phyloP scores from a whole-genome alignment of 2,329 filamentous ascomycete species.

The Capronia americana region DNA sequence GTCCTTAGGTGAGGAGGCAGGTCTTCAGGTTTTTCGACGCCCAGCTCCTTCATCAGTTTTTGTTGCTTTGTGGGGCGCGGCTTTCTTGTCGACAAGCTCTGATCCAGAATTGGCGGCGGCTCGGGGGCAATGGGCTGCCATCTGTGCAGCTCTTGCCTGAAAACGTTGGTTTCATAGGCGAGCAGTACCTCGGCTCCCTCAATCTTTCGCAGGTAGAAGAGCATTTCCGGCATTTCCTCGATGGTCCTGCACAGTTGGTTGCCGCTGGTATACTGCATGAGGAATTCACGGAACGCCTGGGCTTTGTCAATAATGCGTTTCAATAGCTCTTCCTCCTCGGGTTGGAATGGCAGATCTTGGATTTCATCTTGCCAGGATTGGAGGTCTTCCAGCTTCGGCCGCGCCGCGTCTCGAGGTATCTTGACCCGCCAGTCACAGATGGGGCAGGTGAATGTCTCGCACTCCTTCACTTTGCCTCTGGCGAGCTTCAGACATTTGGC shows the following conservation, averaged over 20 bases:
- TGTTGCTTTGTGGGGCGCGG: slow-evolving; percentile 95
- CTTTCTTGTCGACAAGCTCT: slow-evolving; percentile 90
- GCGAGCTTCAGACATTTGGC: slow-evolving; percentile 98
- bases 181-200: slow-evolving; percentile 95
- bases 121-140: slow-evolving; percentile 89
- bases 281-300: slow-evolving; percentile 80
- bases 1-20: slow-evolving; percentile 81
- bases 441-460: slow-evolving; percentile 97
- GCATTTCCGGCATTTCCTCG: slow-evolving; percentile 85
- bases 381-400: slow-evolving; percentile 92
- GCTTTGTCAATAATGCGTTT: slow-evolving; percentile 87
- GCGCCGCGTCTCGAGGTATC: slow-evolving; percentile 93
- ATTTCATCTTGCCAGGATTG: slow-evolving; percentile 85
- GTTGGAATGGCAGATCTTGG: slow-evolving; percentile 81
- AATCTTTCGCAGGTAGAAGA: slow-evolving; percentile 96
- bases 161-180: slow-evolving; percentile 94
- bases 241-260: slow-evolving; percentile 71
- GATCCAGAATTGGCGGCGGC: slow-evolving; percentile 82
- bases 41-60: slow-evolving; percentile 87
- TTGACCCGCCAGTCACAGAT: slow-evolving; percentile 98
- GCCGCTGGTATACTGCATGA: slow-evolving; percentile 80
- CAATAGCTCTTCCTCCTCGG: slow-evolving; percentile 88
- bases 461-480: slow-evolving; percentile 95
- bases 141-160: slow-evolving; percentile 92
- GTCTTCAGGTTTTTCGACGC: slow-evolving; percentile 88